Base-by-base conservation (phyloP, 169 alveolate genomes). In the Plasmodium chabaudi region DNA sequence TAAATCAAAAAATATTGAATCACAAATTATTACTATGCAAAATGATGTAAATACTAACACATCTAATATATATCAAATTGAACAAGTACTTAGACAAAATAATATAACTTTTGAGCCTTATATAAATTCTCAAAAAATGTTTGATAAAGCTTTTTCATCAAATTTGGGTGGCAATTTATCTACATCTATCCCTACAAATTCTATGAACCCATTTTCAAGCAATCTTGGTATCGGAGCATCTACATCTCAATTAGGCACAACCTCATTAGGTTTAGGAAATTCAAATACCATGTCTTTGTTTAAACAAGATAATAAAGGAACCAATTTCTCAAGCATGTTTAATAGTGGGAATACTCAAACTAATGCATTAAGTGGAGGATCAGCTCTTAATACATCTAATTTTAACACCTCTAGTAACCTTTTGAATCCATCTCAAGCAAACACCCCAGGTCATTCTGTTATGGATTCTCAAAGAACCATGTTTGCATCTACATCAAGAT, bases 21-120 rank as follows among this genome's bases (percentile, higher is more conserved):
- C 21, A 1, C 75, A 86, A 59, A 86, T 86, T 39, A 9, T 3
- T 9, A 69, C 56, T 6, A 46, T 86, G 13, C 91, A 86, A 42
- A 86, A 69, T 63, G 87, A 86, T 15, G 71, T 86, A 10, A 21
- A 47, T 53, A 15, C 27, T 1, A 86, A 86, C 51, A 69, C 53
- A 15, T 6, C 75, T 5, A 19, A 19, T 13, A 86, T 86, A 7
- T 10, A 15, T 1, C 87, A 86, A 17, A 69, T 86, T 21, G 91
- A 86, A 17, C 72, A 69, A 19, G 1, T 70, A 0, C 19, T 86
- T 1, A 86, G 15, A 19, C 86, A 86, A 51, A 44, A 70, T 10
- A 64, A 47, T 27, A 27, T 86, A 19, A 68, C 73, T 25, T 86
- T 70, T 70, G 87, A 86, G 10, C 91, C 91, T 5, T 86, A 86